phyloP scores from a whole-genome alignment of 805 yeast genomes.

The Saccharomycopsis malanga region DNA sequence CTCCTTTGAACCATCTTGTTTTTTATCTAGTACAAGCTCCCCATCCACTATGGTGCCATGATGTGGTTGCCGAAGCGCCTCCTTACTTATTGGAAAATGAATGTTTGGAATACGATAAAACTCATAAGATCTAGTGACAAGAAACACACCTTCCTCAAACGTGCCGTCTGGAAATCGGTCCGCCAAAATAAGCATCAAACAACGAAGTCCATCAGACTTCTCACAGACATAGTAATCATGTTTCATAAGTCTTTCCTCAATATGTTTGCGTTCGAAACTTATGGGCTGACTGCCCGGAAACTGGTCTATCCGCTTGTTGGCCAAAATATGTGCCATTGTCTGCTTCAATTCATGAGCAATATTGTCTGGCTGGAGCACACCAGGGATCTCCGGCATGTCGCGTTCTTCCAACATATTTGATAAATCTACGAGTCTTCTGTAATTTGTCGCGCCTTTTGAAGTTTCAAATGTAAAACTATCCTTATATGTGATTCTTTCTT shows the following conservation, averaged over 20 bases:
- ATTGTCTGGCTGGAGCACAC: constrained; percentile 65
- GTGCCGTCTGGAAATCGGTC: constrained; percentile 48
- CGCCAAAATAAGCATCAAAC: constrained; percentile 59
- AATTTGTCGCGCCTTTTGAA: too few species aligned
- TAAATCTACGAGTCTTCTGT: too few species aligned
- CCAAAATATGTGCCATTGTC: constrained; percentile 57
- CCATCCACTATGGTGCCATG: constrained; percentile 92
- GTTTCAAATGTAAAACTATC: too few species aligned
- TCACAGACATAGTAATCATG: constrained; percentile 94
- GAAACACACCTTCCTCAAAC: constrained; percentile 80
- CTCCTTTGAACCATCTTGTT: constrained; percentile 50
- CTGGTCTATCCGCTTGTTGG: constrained; percentile 40
- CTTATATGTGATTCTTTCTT: too few species aligned
- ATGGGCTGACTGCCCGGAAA: constrained; percentile 97
- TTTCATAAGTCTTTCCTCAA: constrained; percentile 49
- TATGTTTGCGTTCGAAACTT: constrained; percentile 72
- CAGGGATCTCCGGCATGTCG: constrained; percentile 82
- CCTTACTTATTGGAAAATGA: constrained; percentile 62
- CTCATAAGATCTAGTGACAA: constrained; percentile 84
- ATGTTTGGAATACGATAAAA: constrained; percentile 75
- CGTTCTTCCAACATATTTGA: constrained; percentile 27
- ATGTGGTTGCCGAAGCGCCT: constrained; percentile 54
- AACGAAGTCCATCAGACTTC: constrained; percentile 88
- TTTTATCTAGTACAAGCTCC: constrained; percentile 72
- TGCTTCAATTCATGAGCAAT: constrained; percentile 61